A percentile compares a stretch with the other conserved stretches of the same genome.
Conservation (phyloP, 2,329 filamentous ascomycete genomes). For the Lachnellula arida region DNA sequence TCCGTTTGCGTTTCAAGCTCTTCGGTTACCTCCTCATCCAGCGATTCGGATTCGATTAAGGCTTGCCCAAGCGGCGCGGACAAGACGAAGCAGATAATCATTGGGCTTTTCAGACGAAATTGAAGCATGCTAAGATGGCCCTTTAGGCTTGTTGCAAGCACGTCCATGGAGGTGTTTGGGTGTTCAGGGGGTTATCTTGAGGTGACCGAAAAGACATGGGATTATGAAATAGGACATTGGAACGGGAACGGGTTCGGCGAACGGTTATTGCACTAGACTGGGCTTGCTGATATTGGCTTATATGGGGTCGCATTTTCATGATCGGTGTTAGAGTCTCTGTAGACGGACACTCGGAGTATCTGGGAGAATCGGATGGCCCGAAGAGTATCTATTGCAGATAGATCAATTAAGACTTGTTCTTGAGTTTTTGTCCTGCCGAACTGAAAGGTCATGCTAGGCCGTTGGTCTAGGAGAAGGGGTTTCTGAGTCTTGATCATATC, state of each 20-base stretch:
- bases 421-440: background rate
- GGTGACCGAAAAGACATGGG: no score
- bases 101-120: slow-evolving; percentile 1
- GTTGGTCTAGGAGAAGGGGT: background rate
- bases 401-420: background rate
- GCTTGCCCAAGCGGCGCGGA: slow-evolving; percentile 8
- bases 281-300: no score
- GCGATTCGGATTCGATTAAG: background rate
- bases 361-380: background rate
- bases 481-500: no score
- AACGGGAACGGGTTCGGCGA: no score
- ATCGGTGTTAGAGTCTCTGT: background rate
- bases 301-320: no score
- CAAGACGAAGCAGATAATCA: slow-evolving; percentile 8
- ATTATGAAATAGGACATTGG: no score
- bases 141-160: no score
- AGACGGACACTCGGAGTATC: slow-evolving; percentile 12
- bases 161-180: no score
- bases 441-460: background rate
- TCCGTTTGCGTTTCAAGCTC: background rate
- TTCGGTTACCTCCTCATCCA: background rate
- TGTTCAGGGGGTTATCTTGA: no score
- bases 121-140: background rate
- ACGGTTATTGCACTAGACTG: no score
- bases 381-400: background rate